A percentile compares a stretch with the other conserved stretches of the same genome.
Evolutionary conservation across 345 rosid species (phyloP).

Genomic region (Atalantia buxifolia): DNA sequence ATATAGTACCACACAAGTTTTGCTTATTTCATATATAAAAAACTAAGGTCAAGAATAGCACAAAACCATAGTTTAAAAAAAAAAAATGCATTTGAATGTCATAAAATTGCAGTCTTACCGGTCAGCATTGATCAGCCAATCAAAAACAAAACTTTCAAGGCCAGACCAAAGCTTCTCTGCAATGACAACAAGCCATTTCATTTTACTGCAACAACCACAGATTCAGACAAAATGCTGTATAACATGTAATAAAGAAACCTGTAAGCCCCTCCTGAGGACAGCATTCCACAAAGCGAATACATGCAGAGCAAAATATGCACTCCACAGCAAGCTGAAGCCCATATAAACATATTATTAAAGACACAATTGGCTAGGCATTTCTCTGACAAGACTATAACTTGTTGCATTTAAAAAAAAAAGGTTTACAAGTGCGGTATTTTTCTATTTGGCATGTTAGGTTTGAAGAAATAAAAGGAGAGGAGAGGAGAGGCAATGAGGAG

Average conservation of each 20-base stretch:
- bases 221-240: slow-evolving; percentile 18
- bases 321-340: slow-evolving; percentile 92
- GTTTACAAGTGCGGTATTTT: not conserved
- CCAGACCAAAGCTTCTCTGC: slow-evolving; percentile 99
- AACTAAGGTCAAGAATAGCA: slow-evolving; percentile 1
- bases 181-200: slow-evolving; percentile 22
- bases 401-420: not conserved
- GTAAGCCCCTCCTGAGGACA: slow-evolving; percentile 99
- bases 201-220: slow-evolving; percentile 12
- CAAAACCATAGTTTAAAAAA: slow-evolving; percentile 5
- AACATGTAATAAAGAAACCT: slow-evolving; percentile 48
- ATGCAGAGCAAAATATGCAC: slow-evolving; percentile 99
- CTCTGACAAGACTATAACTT: not conserved
- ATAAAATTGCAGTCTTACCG: slow-evolving; percentile 48
- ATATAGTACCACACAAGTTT: not conserved
- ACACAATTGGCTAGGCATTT: slow-evolving; percentile 4
- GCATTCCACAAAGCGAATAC: slow-evolving; percentile 96
- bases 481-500: too few species aligned
- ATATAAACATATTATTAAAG: slow-evolving; percentile 20
- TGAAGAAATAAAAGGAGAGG: too few species aligned
- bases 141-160: slow-evolving; percentile 97
- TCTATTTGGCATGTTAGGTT: not conserved
- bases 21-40: not conserved
- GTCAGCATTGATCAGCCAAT: slow-evolving; percentile 98
- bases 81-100: slow-evolving; percentile 11